A percentile compares a stretch with the other conserved stretches of the same genome.
These are phyloP conservation scores for Capsella bursapastoris DNA, from an alignment of 345 rosid species.

Conservation along the genomic window DNA sequence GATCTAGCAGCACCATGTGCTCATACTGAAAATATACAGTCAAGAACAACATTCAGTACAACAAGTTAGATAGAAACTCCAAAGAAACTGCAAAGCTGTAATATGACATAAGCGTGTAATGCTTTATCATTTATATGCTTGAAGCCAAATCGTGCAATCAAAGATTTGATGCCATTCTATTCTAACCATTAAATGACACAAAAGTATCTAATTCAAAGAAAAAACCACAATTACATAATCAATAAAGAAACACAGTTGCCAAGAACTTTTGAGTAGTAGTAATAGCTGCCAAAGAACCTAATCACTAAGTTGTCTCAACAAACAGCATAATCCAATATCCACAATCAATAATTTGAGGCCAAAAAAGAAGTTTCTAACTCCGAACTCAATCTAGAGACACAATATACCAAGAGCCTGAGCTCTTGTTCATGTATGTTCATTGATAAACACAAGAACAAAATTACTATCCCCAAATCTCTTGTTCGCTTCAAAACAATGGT, in stretches of 20 bases:
- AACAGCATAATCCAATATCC: slow-evolving; percentile 8
- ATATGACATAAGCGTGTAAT: neutral
- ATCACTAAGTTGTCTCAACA: neutral
- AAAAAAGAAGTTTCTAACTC: neutral
- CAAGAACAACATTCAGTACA: neutral
- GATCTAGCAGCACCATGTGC: slow-evolving; percentile 67
- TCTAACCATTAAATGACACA: neutral
- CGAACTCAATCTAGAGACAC: slow-evolving; percentile 1
- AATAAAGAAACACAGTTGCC: neutral
- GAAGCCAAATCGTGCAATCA: neutral
- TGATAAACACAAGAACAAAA: slow-evolving; percentile 4
- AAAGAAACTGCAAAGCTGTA: slow-evolving; percentile 7
- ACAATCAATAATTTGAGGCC: slow-evolving; percentile 1
- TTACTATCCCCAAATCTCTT: neutral
- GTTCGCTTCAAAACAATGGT: neutral
- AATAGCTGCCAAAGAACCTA: neutral
- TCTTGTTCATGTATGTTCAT: neutral
- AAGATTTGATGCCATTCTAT: neutral
- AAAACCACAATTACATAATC: slow-evolving; percentile 14
- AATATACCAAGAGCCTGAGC: neutral
- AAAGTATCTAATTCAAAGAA: slow-evolving; percentile 3
- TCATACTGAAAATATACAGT: slow-evolving; percentile 62
- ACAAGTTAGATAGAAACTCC: neutral
- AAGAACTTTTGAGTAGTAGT: neutral
- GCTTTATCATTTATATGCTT: neutral